Evolutionary conservation across 179 eudicot species (phyloP).

Genomic region (Corrigiola litoralis): DNA sequence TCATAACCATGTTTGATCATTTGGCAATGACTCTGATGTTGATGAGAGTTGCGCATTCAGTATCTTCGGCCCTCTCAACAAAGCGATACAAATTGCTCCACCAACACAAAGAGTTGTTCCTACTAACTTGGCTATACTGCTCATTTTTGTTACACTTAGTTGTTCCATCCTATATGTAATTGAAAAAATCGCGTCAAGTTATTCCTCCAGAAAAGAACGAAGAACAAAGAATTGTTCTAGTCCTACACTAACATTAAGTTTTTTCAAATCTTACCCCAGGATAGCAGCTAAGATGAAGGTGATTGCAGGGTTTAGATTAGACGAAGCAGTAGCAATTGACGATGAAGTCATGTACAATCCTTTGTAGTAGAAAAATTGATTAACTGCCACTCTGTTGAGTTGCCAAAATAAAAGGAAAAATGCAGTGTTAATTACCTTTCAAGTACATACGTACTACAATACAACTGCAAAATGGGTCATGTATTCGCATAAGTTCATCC

Average conservation of each 20-base stretch:
- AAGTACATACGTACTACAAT: too few species aligned
- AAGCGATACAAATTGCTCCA: slow-evolving; percentile 29
- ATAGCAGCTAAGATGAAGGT: slow-evolving; percentile 49
- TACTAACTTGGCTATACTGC: slow-evolving; percentile 22
- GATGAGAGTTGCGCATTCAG: slow-evolving; percentile 12
- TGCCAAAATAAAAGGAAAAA: too few species aligned
- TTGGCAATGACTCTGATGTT: not conserved
- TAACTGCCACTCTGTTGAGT: slow-evolving; percentile 38
- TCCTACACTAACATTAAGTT: not conserved
- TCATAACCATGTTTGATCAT: slow-evolving; percentile 14
- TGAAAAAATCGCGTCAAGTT: not conserved
- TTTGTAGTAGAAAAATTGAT: slow-evolving; percentile 41
- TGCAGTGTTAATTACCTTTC: too few species aligned
- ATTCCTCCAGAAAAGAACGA: not conserved
- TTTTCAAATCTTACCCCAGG: slow-evolving; percentile 47
- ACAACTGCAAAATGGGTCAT: too few species aligned
- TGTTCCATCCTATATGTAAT: slow-evolving; percentile 18
- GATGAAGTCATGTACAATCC: slow-evolving; percentile 53
- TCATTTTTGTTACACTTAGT: slow-evolving; percentile 11
- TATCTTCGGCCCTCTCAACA: slow-evolving; percentile 19
- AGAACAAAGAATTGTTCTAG: not conserved
- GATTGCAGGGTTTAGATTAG: slow-evolving; percentile 51
- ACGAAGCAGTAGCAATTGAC: slow-evolving; percentile 48
- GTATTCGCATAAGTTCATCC: too few species aligned
- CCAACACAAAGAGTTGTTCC: slow-evolving; percentile 21